Conservation (phyloP, 2,329 filamentous ascomycete genomes). For the Dryadomyces sulphureus region DNA sequence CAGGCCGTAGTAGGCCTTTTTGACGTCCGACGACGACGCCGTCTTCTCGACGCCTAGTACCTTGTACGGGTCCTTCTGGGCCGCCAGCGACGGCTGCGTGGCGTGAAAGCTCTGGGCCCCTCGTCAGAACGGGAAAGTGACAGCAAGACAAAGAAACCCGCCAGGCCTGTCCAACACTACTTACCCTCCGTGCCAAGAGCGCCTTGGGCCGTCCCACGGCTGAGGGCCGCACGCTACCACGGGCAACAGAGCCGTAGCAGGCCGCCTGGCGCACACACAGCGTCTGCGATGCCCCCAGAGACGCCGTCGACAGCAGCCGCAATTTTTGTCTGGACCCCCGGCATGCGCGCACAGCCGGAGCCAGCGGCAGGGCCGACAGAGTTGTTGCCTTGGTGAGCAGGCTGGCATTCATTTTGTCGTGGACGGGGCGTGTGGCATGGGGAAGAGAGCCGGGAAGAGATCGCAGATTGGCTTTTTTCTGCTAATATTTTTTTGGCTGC, state of each 20-base stretch:
- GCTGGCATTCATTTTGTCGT: conserved; percentile 17
- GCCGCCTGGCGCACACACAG: conserved; percentile 10
- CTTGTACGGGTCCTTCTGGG: conserved; percentile 67
- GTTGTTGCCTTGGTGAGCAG: conserved; percentile 20
- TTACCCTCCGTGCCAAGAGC: conserved; percentile 2
- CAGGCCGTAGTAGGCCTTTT: conserved; percentile 94
- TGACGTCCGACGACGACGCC: conserved; percentile 78
- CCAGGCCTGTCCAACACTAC: too few relatives aligned
- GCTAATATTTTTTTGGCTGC: conserved; percentile 1
- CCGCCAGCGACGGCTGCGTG: conserved; percentile 32
- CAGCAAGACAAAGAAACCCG: background rate
- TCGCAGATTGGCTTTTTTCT: conserved; percentile 1
- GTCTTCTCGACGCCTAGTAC: conserved; percentile 70
- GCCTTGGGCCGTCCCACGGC: background rate
- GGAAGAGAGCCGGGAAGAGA: background rate
- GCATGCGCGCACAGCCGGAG: conserved; percentile 18
- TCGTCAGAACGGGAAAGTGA: background rate
- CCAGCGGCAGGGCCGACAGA: conserved; percentile 17
- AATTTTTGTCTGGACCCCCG: conserved; percentile 12
- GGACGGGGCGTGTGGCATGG: background rate
- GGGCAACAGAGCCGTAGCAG: background rate
- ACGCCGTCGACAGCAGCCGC: conserved; percentile 2
- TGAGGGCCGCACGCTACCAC: background rate
- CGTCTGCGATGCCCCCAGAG: background rate
- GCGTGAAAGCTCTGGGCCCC: conserved; percentile 51